Percentiles rank a stretch among this genome's conserved stretches.
Evolutionary conservation across 2,329 filamentous ascomycete species (phyloP).

Genomic region (Paraphoma sp.): DNA sequence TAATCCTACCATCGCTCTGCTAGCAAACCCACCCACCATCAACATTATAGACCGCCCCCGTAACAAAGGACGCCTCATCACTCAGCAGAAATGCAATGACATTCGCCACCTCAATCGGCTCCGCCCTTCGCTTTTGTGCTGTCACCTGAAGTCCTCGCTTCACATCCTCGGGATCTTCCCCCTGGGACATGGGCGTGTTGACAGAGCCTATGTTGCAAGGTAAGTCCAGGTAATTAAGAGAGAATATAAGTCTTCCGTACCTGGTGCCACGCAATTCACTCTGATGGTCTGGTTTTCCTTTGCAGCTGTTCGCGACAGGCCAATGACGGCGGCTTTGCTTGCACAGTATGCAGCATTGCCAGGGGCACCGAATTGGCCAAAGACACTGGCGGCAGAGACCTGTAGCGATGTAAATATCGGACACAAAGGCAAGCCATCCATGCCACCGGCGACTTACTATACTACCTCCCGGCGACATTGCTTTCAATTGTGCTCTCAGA

Average conservation of each 20-base stretch:
- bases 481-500: conserved; percentile 23
- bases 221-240: background rate
- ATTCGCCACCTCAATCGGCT: conserved; percentile 46
- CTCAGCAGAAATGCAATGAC: conserved; percentile 54
- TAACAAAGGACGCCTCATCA: conserved; percentile 54
- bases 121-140: conserved; percentile 19
- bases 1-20: background rate
- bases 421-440: no score
- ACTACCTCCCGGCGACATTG: conserved; percentile 18
- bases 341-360: conserved; percentile 34
- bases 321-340: conserved; percentile 43
- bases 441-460: conserved; percentile 17
- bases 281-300: conserved; percentile 30
- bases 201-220: conserved; percentile 12
- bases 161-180: conserved; percentile 20
- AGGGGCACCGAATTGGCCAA: conserved; percentile 29
- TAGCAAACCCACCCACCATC: conserved; percentile 31
- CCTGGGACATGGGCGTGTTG: conserved; percentile 25
- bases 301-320: conserved; percentile 39
- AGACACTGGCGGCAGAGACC: conserved; percentile 35
- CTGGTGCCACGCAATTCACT: conserved; percentile 27
- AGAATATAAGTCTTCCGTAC: conserved; percentile 3
- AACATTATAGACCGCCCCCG: conserved; percentile 50
- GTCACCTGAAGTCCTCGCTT: conserved; percentile 20
- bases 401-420: background rate